Percentiles rank a stretch among this genome's conserved stretches.
These are phyloP conservation scores for Cinnamomum micranthum DNA, from an alignment of 164 flowering plant genomes.

Conservation along the genomic window DNA sequence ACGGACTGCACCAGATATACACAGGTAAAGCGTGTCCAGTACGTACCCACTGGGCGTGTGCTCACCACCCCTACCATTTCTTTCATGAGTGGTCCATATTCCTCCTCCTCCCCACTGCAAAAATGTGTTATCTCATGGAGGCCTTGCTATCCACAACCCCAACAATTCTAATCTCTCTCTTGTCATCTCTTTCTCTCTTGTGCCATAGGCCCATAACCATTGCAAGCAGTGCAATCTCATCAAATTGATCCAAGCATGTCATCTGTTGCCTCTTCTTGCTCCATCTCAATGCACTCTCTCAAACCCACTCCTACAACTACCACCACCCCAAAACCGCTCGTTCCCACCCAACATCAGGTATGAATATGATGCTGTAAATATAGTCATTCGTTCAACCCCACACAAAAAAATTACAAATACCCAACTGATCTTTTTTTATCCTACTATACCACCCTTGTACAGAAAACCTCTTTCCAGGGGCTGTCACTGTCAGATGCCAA, in stretches of 20 bases:
- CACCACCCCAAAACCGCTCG: conserved; percentile 14
- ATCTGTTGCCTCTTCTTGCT: conserved; percentile 43
- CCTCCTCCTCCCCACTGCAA: too few relatives aligned
- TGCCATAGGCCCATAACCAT: not conserved
- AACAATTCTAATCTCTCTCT: not conserved
- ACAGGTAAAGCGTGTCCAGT: not conserved
- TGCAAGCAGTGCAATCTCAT: too few relatives aligned
- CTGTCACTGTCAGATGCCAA: conserved; percentile 59
- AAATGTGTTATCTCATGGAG: not conserved
- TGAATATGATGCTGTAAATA: conserved; percentile 11
- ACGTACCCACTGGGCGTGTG: not conserved
- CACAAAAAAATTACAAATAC: not conserved
- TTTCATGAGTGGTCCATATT: not conserved
- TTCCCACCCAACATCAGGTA: conserved; percentile 33
- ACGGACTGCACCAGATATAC: too few relatives aligned
- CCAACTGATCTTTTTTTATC: not conserved
- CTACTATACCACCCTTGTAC: not conserved
- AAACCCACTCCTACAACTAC: conserved; percentile 7
- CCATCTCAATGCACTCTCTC: conserved; percentile 27
- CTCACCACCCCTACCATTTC: not conserved
- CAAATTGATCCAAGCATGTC: conserved; percentile 26
- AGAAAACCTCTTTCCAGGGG: conserved; percentile 74
- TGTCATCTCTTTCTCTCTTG: not conserved
- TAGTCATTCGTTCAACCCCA: not conserved
- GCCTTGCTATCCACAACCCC: not conserved